Evolutionary conservation across 495 filamentous ascomycete species (phyloP), one percentile per base, ranked within the genome.

Genomic region (Aspergillus incahuasiensis): DNA sequence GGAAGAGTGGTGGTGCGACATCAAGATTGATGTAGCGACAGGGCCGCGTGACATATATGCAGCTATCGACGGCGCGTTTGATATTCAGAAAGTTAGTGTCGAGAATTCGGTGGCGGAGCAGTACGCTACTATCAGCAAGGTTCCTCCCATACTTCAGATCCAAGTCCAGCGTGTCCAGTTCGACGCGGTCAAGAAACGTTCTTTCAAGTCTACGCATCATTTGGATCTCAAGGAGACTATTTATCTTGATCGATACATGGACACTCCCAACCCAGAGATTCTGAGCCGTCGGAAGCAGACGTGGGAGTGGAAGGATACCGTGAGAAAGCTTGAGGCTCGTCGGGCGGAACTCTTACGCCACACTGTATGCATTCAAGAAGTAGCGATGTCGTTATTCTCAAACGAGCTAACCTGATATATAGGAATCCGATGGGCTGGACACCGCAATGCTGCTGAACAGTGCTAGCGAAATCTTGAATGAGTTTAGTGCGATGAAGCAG

Each of bases 211-310:
- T 9, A 84, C 85, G 24, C 84, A 91, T 47, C 87, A 88, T 38
- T 75, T 97, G 18, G 74, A 79, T 12, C 79, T 98, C 20, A 80
- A 82, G 16, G 85, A 92, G 48, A 83, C 79, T 2, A 81, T 98
- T 30, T 97, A 87, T 65, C 75, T 98, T 45, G 94, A 97, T 70
- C 83, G 92, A 13, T 98, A 92, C 68, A 86, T 95, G 77, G 88
- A 94, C 47, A 79, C 79, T 3, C 74, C 78, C 28, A 73, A 81
- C 24, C 77, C 80, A 0, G 67, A 76, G 4, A 68, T 94, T 2
- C 77, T 86, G 65, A 63, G 73, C 30, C 75, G 78, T n/a, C 83
- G 90, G 21, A 75, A 82, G 45, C 71, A 86, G 50, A 77, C 77
- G 40, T 97, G 92, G 94, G 74, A 79, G 50, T 84, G 88, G 76